Conservation (phyloP, 306 rosid species). For the Castanea mollissima region DNA sequence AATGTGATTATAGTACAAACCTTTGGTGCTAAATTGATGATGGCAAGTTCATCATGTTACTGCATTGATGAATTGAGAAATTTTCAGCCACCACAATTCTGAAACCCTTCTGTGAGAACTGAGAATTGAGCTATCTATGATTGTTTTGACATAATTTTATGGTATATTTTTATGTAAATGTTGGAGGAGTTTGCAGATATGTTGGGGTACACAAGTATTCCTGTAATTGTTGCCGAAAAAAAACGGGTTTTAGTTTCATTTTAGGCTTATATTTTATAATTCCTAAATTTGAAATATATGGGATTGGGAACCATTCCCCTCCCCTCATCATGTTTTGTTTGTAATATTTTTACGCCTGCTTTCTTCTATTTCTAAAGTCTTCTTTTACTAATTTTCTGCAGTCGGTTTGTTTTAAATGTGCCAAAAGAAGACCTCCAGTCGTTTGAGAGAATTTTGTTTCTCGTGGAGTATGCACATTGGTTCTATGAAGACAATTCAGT, state of each 20-base stretch:
- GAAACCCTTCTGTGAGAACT: background rate
- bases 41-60: background rate
- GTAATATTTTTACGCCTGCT: background rate
- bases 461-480: constrained; percentile 99
- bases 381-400: constrained; percentile 35
- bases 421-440: constrained; percentile 97
- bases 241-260: background rate
- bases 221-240: background rate
- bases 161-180: background rate
- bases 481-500: constrained; percentile 97
- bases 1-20: background rate
- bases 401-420: constrained; percentile 94
- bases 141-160: background rate
- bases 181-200: background rate
- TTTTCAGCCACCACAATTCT: background rate
- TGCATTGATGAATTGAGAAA: background rate
- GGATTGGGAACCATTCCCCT: background rate
- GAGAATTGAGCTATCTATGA: background rate
- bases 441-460: constrained; percentile 92
- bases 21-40: background rate
- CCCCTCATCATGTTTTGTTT: background rate
- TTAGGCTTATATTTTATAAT: background rate
- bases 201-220: background rate
- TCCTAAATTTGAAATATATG: background rate
- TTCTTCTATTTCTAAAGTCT: background rate